Percentiles rank a stretch among this genome's conserved stretches.
Conservation (phyloP, 2,329 filamentous ascomycete species). For the Aspergillus amoenus region DNA sequence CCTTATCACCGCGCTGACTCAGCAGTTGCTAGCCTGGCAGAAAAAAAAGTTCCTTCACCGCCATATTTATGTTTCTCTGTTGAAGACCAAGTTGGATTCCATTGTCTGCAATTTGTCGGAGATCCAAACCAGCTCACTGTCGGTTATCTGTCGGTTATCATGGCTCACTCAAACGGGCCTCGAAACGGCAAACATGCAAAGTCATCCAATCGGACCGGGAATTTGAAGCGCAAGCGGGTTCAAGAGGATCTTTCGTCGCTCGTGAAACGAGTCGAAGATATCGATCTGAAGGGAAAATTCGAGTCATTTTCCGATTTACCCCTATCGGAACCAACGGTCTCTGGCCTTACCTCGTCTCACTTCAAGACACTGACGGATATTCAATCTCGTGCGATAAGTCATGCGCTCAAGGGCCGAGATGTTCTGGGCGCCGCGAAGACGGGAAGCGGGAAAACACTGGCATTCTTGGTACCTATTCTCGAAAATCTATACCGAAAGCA, state of each 20-base stretch:
- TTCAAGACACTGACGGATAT: conserved; percentile 91
- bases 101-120: neutral
- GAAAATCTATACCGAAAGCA: conserved; percentile 87
- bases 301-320: conserved; percentile 81
- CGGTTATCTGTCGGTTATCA: conserved; percentile 22
- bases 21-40: conserved; percentile 22
- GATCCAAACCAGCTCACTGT: neutral
- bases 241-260: conserved; percentile 45
- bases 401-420: conserved; percentile 80
- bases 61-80: conserved; percentile 15
- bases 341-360: conserved; percentile 80
- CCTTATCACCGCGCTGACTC: conserved; percentile 39
- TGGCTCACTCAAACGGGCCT: conserved; percentile 32
- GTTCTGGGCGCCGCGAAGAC: conserved; percentile 95
- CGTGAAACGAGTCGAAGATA: conserved; percentile 43
- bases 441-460: conserved; percentile 90
- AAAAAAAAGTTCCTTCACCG: conserved; percentile 32
- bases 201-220: conserved; percentile 26
- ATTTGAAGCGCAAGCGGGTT: conserved; percentile 48
- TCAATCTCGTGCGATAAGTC: conserved; percentile 82
- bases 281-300: conserved; percentile 49
- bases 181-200: conserved; percentile 31
- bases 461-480: conserved; percentile 86
- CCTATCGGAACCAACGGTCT: conserved; percentile 74
- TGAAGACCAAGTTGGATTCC: neutral